phyloP scores from a whole-genome alignment of 2,329 filamentous ascomycete genomes.

The Zymoseptoria crescenta region DNA sequence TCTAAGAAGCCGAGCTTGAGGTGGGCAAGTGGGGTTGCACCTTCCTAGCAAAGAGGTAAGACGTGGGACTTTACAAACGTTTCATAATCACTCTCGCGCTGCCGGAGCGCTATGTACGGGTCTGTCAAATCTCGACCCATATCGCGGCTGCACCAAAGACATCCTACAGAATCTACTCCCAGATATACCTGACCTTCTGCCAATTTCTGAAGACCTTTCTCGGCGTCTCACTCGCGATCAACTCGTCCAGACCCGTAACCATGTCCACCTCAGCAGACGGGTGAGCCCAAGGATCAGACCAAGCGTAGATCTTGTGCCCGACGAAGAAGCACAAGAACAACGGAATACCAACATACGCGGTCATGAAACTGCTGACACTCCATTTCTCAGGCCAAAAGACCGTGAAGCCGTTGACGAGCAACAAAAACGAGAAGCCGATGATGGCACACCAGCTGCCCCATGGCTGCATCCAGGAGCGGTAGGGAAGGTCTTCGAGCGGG shows the following conservation, averaged over 20 bases:
- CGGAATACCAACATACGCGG: conserved; percentile 53
- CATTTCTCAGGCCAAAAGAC: conserved; percentile 63
- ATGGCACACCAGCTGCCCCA: conserved; percentile 58
- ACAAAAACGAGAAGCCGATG: conserved; percentile 52
- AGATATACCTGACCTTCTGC: conserved; percentile 31
- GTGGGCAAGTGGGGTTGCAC: neutral
- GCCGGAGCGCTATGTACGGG: neutral
- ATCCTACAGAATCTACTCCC: conserved; percentile 8
- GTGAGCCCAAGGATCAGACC: conserved; percentile 46
- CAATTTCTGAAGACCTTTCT: conserved; percentile 20
- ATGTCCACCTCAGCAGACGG: conserved; percentile 46
- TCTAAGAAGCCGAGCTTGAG: no score
- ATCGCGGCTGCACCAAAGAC: neutral
- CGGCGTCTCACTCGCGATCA: conserved; percentile 28
- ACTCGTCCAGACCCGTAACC: conserved; percentile 34
- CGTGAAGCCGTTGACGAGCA: conserved; percentile 66
- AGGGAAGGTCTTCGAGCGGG: conserved; percentile 42
- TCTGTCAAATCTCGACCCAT: neutral
- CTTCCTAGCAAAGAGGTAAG: neutral
- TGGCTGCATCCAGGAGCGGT: conserved; percentile 49
- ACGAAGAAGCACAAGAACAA: conserved; percentile 52
- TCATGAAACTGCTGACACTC: conserved; percentile 56
- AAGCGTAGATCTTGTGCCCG: conserved; percentile 42
- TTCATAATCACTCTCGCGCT: neutral
- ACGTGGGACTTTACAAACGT: neutral